Base-by-base conservation (phyloP, 495 filamentous ascomycete genomes). In the Apodospora peruviana region DNA sequence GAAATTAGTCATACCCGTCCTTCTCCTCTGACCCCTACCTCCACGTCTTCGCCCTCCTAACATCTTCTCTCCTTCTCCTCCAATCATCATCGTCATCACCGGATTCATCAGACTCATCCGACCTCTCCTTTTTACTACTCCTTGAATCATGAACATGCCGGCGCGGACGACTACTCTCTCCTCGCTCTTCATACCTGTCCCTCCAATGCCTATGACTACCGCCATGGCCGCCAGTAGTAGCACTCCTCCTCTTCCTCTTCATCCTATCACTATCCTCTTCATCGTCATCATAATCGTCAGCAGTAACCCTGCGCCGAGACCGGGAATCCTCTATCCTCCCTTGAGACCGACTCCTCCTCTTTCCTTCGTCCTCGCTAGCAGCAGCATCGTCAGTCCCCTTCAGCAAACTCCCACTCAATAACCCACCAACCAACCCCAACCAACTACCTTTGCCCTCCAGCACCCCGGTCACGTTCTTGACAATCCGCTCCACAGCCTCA, bases 391-490 rank as follows among this genome's bases (percentile, higher is more conserved):
- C 51, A 16, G 34, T 32, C 9, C 51, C 55, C n/a, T 60, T 11
- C 53, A 65, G 43, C 41, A 65, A 35, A 4, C 50, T 45, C 1
- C 65, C 60, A 20, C 58, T 52, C 35, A 66, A 23, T 7, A 64
- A 25, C 2, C 54, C 60, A 8, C 63, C 54, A 4, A 67, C 16
- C 50, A 65, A 36, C 9, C 63, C 56, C 40, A 58, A 34, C 57
- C 60, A 62, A 8, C 57, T 60, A 0, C 57, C 55, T 21, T 40
- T 46, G 0, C 61, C 61, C 48, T 65, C 63, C 50, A 70, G 25
- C 23, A 64, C 63, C 1, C 60, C 65, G 32, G 64, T 66, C 1
- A 70, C 65, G n/a, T 50, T 45, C 22, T 42, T 41, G 22, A 64
- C 65, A 5, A 68, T 58, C 4, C 51, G 42, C 19, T 68, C 59